A percentile compares a stretch with the other conserved stretches of the same genome.
These are phyloP conservation scores for Carex scoparia DNA, from an alignment of 176 grass and related monocot genomes.

Conservation along the genomic window DNA sequence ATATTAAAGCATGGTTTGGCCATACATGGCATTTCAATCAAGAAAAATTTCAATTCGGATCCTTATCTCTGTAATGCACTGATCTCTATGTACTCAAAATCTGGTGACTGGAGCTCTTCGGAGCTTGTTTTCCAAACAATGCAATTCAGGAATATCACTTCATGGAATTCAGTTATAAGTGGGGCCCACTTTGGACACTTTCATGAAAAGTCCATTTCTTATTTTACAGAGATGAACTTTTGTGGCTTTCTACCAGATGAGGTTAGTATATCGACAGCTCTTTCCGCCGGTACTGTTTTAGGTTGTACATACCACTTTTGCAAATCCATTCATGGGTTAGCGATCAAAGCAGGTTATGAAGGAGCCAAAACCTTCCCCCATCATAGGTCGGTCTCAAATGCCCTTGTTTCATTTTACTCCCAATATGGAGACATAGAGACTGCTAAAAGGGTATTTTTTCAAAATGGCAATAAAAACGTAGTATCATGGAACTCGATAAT, in stretches of 20 bases:
- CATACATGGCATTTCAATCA: conserved; percentile 40
- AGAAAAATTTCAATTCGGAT: conserved; percentile 25
- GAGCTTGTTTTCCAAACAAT: conserved; percentile 50
- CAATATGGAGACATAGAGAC: conserved; percentile 28
- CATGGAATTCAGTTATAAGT: conserved; percentile 72
- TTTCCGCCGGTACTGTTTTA: conserved; percentile 31
- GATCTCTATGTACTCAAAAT: conserved; percentile 72
- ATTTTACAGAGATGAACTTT: conserved; percentile 61
- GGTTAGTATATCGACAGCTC: conserved; percentile 46
- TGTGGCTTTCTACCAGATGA: conserved; percentile 35
- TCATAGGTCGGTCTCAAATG: conserved; percentile 47
- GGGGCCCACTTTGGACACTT: conserved; percentile 43
- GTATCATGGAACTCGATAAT: conserved; percentile 83
- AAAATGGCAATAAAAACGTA: conserved; percentile 38
- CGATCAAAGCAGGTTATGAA: conserved; percentile 47
- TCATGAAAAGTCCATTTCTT: conserved; percentile 23
- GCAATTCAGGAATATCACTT: conserved; percentile 39
- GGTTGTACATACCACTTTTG: conserved; percentile 37
- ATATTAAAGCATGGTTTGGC: conserved; percentile 28
- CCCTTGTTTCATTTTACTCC: conserved; percentile 64
- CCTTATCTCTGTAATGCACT: conserved; percentile 54
- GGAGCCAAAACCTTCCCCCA: neutral
- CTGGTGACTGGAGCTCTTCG: conserved; percentile 30
- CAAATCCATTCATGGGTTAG: conserved; percentile 53
- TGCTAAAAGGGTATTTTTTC: conserved; percentile 36